Base-by-base conservation (phyloP, 2,329 filamentous ascomycete genomes). In the Aureobasidium sp. region DNA sequence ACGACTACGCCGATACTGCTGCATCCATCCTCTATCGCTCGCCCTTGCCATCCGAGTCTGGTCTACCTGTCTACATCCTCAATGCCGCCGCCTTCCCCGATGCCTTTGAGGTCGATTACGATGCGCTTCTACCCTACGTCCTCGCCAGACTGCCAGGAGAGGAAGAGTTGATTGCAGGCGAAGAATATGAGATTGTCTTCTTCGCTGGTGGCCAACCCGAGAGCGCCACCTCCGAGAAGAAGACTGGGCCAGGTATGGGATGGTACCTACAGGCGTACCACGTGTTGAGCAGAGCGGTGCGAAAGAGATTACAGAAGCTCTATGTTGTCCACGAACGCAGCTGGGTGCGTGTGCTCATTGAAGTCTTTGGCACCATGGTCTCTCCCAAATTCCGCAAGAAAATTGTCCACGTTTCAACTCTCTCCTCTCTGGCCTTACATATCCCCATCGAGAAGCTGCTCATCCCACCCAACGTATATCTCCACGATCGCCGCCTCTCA, bases 211-310 rank as follows among this genome's bases (percentile, higher is more conserved):
- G 80, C 10, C 76, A 76, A 41, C 75, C 75, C 51, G 78, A 76
- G 52, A 75, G 74, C 51, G 74, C 72, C 15, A 78, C 76, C 10
- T 70, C 63, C 27, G 68, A 72, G 46, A 81, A 77, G 70, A 82
- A 79, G 70, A 74, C 74, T 56, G 72, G 72, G 1, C 81, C 82
- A 1, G 78, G 79, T 29, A 81, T 79, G 75, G 79, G 79, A 43
- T 84, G 82, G 82, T 82, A 82, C 65, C 71, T 84, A 56, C 81
- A 83, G 66, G 81, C 81, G 17, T 84, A 84, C 70, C 79, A 83
- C 67, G 75, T 83, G 64, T 74, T 84, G 57, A 78, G 78, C 37
- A 72, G 82, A 64, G 81, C 81, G 5, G 79, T 81, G 69, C 76
- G 81, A 63, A 84, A 84, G 74, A 75, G 80, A 63, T 74, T 84